Base-by-base conservation (phyloP, 176 grass and related monocot species). In the Eleusine coracana region DNA sequence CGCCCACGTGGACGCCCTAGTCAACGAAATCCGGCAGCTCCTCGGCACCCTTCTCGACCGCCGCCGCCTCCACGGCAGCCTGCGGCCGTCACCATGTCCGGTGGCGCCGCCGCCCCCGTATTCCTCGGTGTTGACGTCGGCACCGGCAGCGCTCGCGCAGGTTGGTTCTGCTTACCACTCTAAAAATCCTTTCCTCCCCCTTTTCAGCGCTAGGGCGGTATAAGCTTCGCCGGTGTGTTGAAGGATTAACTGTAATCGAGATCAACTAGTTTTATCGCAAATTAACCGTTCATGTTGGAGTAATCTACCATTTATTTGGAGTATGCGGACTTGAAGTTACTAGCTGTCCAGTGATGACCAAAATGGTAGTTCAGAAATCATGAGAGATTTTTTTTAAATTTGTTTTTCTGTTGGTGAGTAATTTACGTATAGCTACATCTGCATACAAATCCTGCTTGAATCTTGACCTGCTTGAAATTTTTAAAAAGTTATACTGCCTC, bases 71-170 rank as follows among this genome's bases (percentile, higher is more conserved):
- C 67, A 42, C 55, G 7, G 44, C 21, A 2, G 60, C 71, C 42
- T 23, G 45, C 75, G 55, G 21, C 51, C 56, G 76, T n/a, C 51
- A 40, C 27, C 66, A 86, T 84, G 88, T 48, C 87, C 84, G 16
- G 62, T 25, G 20, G 45, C 28, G 34, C 60, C 48, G 68, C 79
- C 28, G 27, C 58, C 73, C 51, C 73, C 48, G 84, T 93, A 64
- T 95, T 85, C 85, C 92, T 98, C 45, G 92, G 92, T 42, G 85
- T 98, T 29, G 96, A 98, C 38, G 96, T 98, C 28, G 96, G 92
- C 73, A 98, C 96, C 20, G 90, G 96, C 63, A 98, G 96, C 87
- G 91, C 96, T n/a, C 92, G 92, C 17, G 96, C 96, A 86, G 96
- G 96, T 73, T 69, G 8, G 76, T 67, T 34, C n/a, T 46, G 37